These are phyloP conservation scores for Senna siamea DNA, from an alignment of 306 rosid species.

Conservation along the genomic window DNA sequence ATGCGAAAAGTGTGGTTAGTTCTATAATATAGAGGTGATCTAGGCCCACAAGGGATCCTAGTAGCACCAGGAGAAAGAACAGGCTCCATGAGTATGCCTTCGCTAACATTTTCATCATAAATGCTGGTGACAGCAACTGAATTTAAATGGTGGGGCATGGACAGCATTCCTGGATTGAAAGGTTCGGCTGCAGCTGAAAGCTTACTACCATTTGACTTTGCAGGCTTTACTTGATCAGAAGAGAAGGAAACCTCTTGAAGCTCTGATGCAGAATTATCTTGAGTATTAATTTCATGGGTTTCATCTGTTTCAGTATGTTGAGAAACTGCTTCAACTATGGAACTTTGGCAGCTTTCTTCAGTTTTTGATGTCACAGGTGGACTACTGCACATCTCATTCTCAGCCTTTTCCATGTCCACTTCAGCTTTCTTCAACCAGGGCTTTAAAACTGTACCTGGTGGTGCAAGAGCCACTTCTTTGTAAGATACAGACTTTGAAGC, in stretches of 20 bases:
- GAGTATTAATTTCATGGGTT: slow-evolving; percentile 40
- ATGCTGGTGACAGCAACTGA: slow-evolving; percentile 58
- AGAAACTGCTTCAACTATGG: slow-evolving; percentile 43
- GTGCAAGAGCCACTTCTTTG: slow-evolving; percentile 93
- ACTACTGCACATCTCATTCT: slow-evolving; percentile 41
- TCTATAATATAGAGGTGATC: slow-evolving; percentile 78
- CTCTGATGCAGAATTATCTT: slow-evolving; percentile 53
- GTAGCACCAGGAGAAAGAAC: slow-evolving; percentile 70
- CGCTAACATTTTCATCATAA: slow-evolving; percentile 64
- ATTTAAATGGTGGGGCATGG: slow-evolving; percentile 52
- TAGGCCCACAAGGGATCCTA: slow-evolving; percentile 88
- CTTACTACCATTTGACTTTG: slow-evolving; percentile 78
- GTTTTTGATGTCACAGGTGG: slow-evolving; percentile 37
- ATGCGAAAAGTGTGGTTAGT: slow-evolving; percentile 69
- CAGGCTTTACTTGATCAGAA: slow-evolving; percentile 51
- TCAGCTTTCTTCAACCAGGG: slow-evolving; percentile 59
- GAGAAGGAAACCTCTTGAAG: slow-evolving; percentile 50
- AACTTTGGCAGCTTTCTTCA: slow-evolving; percentile 48
- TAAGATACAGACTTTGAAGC: slow-evolving; percentile 82
- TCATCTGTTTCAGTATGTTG: slow-evolving; percentile 45
- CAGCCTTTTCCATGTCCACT: slow-evolving; percentile 44
- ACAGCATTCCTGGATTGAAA: slow-evolving; percentile 69
- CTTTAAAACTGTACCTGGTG: slow-evolving; percentile 82
- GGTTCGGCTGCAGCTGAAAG: slow-evolving; percentile 97
- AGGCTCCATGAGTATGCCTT: slow-evolving; percentile 71